Conservation (phyloP, 768 basidiomycete species). For the Agrocybe praecox region DNA sequence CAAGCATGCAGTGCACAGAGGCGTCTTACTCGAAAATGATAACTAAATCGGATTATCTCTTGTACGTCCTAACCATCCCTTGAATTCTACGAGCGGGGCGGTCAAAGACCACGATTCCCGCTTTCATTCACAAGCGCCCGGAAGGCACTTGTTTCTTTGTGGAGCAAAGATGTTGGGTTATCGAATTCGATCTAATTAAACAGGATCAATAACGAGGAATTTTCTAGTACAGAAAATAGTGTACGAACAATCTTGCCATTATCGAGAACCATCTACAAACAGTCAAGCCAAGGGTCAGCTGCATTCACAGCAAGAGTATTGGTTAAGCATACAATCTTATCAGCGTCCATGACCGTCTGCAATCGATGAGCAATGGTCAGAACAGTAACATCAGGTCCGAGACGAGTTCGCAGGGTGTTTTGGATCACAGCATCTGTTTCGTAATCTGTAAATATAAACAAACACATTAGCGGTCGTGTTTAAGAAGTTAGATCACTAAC, state of each 20-base stretch:
- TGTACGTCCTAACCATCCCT: no score
- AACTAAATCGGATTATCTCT: no score
- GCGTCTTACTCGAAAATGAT: no score
- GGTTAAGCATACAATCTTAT: not conserved
- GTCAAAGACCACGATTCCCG: not conserved
- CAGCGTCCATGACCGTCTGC: not conserved
- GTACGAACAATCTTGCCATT: not conserved
- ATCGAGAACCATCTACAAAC: not conserved
- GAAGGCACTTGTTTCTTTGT: not conserved
- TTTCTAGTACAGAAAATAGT: not conserved
- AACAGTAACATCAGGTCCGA: not conserved
- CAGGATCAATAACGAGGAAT: not conserved
- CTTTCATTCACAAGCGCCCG: not conserved
- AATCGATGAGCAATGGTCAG: not conserved
- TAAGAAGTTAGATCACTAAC: slow-evolving; percentile 19
- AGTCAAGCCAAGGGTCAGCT: not conserved
- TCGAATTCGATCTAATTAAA: not conserved
- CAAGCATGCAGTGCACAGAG: no score
- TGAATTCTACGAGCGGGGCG: not conserved
- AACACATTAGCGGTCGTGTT: no score
- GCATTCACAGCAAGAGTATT: not conserved
- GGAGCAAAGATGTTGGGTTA: not conserved
- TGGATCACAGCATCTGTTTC: not conserved
- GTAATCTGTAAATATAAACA: not conserved
- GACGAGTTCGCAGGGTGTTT: not conserved